A percentile compares a stretch with the other conserved stretches of the same genome.
phyloP scores from a whole-genome alignment of 225 moss, liverwort and hornwort species.

The Thuidium tamariscinum region DNA sequence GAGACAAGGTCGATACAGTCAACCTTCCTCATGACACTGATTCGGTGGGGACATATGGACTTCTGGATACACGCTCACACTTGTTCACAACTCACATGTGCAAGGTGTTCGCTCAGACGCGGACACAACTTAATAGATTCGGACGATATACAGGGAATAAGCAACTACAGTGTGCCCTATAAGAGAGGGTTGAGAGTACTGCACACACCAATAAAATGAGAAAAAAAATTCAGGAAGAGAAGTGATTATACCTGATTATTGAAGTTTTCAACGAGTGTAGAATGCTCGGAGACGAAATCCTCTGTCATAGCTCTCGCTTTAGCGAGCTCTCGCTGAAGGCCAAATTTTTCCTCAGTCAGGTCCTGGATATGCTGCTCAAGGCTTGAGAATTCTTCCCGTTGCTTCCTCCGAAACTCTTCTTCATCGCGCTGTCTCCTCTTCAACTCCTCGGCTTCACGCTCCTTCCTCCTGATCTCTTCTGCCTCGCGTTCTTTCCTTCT shows the following conservation, averaged over 20 bases:
- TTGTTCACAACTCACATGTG: neutral
- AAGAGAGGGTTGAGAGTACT: neutral
- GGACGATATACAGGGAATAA: neutral
- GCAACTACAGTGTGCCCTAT: neutral
- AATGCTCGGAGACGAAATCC: conserved; percentile 72
- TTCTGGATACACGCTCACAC: neutral
- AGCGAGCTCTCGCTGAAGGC: conserved; percentile 74
- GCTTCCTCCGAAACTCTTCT: conserved; percentile 36
- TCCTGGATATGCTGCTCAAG: conserved; percentile 99
- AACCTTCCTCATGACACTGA: neutral
- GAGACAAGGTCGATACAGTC: neutral
- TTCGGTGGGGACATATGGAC: neutral
- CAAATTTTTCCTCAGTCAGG: conserved; percentile 90
- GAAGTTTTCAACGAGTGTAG: conserved; percentile 68
- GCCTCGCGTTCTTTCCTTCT: conserved; percentile 30
- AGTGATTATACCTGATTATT: conserved; percentile 64
- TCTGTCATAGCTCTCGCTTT: conserved; percentile 63
- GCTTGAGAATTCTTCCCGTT: conserved; percentile 57
- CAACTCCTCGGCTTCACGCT: conserved; percentile 28
- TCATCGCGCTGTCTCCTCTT: conserved; percentile 36
- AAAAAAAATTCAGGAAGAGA: neutral
- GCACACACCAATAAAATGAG: neutral
- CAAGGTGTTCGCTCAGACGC: neutral
- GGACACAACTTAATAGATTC: neutral
- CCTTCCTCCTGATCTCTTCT: conserved; percentile 32